A percentile compares a stretch with the other conserved stretches of the same genome.
phyloP scores from a whole-genome alignment of 2,329 filamentous ascomycete genomes.

The Calonectria pseudoreteaudii region DNA sequence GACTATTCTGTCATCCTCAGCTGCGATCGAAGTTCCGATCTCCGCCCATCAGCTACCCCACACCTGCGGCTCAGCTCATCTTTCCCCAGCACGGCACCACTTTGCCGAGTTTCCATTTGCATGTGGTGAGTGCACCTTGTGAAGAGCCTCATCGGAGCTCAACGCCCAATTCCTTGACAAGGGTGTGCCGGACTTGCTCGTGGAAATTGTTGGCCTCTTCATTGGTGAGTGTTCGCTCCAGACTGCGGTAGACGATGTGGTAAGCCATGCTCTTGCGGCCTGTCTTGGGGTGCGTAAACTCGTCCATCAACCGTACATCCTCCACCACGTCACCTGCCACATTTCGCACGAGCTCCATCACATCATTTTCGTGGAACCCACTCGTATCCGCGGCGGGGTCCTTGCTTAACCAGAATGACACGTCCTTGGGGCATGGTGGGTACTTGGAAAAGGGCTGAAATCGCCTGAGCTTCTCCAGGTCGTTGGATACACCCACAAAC shows the following conservation, averaged over 20 bases:
- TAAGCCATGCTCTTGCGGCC: slow-evolving; percentile 89
- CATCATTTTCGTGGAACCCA: slow-evolving; percentile 90
- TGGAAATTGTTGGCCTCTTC: slow-evolving; percentile 84
- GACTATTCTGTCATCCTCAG: slow-evolving; percentile 28
- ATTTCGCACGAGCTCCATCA: slow-evolving; percentile 94
- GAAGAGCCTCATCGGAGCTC: slow-evolving; percentile 59
- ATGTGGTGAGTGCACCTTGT: not conserved
- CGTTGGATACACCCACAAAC: slow-evolving; percentile 74
- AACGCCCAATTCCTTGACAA: slow-evolving; percentile 81
- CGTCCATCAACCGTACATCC: slow-evolving; percentile 85
- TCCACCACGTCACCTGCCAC: slow-evolving; percentile 87
- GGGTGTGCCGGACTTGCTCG: slow-evolving; percentile 69
- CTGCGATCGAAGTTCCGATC: slow-evolving; percentile 24
- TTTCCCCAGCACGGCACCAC: slow-evolving; percentile 6
- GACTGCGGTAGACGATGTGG: slow-evolving; percentile 90
- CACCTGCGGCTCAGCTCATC: slow-evolving; percentile 31
- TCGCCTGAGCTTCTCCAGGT: slow-evolving; percentile 62
- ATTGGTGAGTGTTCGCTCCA: slow-evolving; percentile 91
- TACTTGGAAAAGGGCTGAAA: slow-evolving; percentile 94
- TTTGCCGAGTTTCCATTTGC: not conserved
- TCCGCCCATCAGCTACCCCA: slow-evolving; percentile 36
- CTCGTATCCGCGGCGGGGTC: slow-evolving; percentile 59
- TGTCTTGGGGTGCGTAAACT: slow-evolving; percentile 90
- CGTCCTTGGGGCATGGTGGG: slow-evolving; percentile 89
- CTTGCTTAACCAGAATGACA: slow-evolving; percentile 85